Evolutionary conservation across 2,329 filamentous ascomycete genomes (phyloP), one percentile per base, ranked within the genome.

Genomic region (Colletotrichum liriopes): DNA sequence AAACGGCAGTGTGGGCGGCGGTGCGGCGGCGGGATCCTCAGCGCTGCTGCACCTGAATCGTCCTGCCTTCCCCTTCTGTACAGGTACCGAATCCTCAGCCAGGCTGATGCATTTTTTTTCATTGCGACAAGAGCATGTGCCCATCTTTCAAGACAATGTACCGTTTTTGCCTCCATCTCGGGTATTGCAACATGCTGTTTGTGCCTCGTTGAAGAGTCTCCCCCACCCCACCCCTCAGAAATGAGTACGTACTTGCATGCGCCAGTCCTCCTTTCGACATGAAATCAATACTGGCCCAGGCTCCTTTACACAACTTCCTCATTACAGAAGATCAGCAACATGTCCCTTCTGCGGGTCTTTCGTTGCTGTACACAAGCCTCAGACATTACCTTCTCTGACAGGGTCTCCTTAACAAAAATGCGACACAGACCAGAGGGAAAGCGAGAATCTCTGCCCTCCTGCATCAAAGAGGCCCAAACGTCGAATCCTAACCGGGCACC

Each of bases 381-480:
- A 7, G 35, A 41, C n/a, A 41, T 26, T 39, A 12, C 29, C 7
- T n/a, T 20, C 18, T 52, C 26, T 20, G 5, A 16, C 26, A 6
- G 7, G 16, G 49, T 18, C 49, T 52, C 47, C 20, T 26, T 56
- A 5, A 29, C 23, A 14, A 45, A 5, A 45, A 60, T 29, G 54
- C 35, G 39, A 60, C 56, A 45, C 39, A 32, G 16, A 12, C 7
- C 14, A 29, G 39, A 59, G 14, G 29, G 26, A 5, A 16, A n/a
- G 32, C 29, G 39, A 43, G 39, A 43, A 9, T 16, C 29, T n/a
- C 11, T 29, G 47, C 5, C 52, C 3, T 23, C 14, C 43, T 39
- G 18, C 52, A 14, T 16, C 20, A 39, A 23, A n/a, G 35, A 39
- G 65, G 65, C 32, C 64, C 56, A 69, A 67, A 63, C 69, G 39